Conservation (phyloP, 75 land plant genomes). For the Azolla pinnata region DNA sequence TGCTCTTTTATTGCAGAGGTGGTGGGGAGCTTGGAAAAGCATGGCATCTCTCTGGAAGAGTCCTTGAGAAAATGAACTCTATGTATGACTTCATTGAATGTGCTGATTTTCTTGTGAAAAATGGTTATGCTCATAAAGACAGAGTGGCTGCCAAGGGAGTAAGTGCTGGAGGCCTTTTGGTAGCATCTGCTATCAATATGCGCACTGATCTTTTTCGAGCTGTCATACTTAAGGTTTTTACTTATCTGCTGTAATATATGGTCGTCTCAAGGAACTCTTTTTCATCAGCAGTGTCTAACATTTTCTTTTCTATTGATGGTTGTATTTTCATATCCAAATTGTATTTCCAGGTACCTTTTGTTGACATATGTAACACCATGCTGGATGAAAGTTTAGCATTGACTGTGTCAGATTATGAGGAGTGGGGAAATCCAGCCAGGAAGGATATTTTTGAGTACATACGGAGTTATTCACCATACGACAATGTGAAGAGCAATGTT, state of each 20-base stretch:
- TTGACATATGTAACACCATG: slow-evolving; percentile 76
- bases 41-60: slow-evolving; percentile 82
- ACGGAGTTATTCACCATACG: slow-evolving; percentile 79
- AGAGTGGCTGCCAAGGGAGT: slow-evolving; percentile 91
- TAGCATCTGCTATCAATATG: slow-evolving; percentile 65
- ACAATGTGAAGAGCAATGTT: slow-evolving; percentile 49
- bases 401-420: slow-evolving; percentile 66
- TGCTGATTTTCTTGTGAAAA: slow-evolving; percentile 50
- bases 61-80: slow-evolving; percentile 60
- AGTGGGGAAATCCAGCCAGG: slow-evolving; percentile 81
- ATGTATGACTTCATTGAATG: slow-evolving; percentile 60
- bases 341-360: slow-evolving; percentile 87
- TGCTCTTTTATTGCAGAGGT: slow-evolving; percentile 39
- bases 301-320: not conserved
- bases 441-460: slow-evolving; percentile 57
- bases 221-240: slow-evolving; percentile 77
- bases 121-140: slow-evolving; percentile 45
- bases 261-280: no score
- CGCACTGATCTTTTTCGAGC: slow-evolving; percentile 66
- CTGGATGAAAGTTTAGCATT: slow-evolving; percentile 57
- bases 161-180: slow-evolving; percentile 84
- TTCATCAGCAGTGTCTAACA: no score
- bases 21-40: slow-evolving; percentile 77
- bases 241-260: no score
- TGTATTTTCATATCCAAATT: no score